Evolutionary conservation across 129 eudicot species (phyloP).

Genomic region (Chrysanthemum makinoi): DNA sequence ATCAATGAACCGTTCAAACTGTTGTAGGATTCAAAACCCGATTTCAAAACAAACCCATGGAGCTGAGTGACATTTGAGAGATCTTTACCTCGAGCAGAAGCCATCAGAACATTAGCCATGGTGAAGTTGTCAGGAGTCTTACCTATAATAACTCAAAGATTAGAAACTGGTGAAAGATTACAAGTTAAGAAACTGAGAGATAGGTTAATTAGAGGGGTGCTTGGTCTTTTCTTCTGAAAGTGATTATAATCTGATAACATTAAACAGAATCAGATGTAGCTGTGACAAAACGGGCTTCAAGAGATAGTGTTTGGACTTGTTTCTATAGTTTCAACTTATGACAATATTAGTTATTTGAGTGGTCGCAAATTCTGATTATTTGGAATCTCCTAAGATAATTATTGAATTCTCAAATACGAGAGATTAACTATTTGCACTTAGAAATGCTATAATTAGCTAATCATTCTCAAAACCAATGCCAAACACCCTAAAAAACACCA

Average conservation of each 20-base stretch:
- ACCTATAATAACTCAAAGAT: constrained; percentile 32
- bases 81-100: constrained; percentile 27
- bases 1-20: constrained; percentile 52
- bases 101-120: constrained; percentile 50
- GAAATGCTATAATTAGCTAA: constrained; percentile 38
- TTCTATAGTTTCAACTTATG: too few relatives aligned
- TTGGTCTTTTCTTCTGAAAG: too few relatives aligned
- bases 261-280: too few relatives aligned
- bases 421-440: constrained; percentile 40
- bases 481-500: too few relatives aligned
- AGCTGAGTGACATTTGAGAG: constrained; percentile 36
- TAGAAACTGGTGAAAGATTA: not conserved
- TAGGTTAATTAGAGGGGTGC: too few relatives aligned
- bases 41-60: constrained; percentile 45
- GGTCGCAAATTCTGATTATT: too few relatives aligned
- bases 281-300: too few relatives aligned
- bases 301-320: too few relatives aligned
- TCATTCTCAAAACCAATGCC: too few relatives aligned
- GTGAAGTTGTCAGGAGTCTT: constrained; percentile 62
- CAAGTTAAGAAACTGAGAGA: too few relatives aligned
- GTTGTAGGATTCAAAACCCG: constrained; percentile 49
- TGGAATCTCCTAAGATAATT: constrained; percentile 25
- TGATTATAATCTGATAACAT: constrained; percentile 28
- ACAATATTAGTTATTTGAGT: too few relatives aligned
- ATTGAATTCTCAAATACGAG: too few relatives aligned